Conservation (phyloP, 1,139 yeast species). For the Hyphopichia burtonii region DNA sequence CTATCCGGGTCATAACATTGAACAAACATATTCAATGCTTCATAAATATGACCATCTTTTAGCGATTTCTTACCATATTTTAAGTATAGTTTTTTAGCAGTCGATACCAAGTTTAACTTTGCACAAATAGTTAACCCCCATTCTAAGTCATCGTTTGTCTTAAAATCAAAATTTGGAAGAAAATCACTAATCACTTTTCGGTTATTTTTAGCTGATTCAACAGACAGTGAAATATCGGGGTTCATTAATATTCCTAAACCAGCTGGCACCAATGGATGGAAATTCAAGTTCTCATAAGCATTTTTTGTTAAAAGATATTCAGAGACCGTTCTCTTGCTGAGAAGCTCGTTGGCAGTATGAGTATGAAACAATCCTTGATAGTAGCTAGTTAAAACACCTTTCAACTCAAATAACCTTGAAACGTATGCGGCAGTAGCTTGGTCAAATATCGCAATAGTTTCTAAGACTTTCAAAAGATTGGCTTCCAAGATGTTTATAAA, state of each 20-base stretch:
- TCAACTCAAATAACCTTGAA: constrained; percentile 62
- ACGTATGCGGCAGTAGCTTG: constrained; percentile 66
- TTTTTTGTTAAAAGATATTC: constrained; percentile 61
- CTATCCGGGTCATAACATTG: constrained; percentile 55
- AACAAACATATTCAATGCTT: constrained; percentile 67
- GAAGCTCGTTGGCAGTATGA: constrained; percentile 14
- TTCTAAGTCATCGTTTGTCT: constrained; percentile 73
- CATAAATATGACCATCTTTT: constrained; percentile 47
- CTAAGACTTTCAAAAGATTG: constrained; percentile 57
- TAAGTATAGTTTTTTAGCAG: constrained; percentile 52
- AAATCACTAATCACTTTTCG: constrained; percentile 55
- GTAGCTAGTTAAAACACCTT: constrained; percentile 57
- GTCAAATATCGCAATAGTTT: constrained; percentile 61
- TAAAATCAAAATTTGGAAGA: constrained; percentile 58
- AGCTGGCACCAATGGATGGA: constrained; percentile 57
- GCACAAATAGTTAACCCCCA: constrained; percentile 69
- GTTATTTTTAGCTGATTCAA: constrained; percentile 19
- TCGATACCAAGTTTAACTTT: constrained; percentile 43
- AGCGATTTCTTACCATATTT: constrained; percentile 40
- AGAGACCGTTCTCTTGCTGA: constrained; percentile 45
- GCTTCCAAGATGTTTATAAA: constrained; percentile 61
- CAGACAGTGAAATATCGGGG: constrained; percentile 24
- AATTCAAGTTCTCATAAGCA: constrained; percentile 54
- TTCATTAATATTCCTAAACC: constrained; percentile 57
- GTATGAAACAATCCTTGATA: constrained; percentile 19